phyloP scores from a whole-genome alignment of 441 rosid genomes.

The Brassica hybrid region DNA sequence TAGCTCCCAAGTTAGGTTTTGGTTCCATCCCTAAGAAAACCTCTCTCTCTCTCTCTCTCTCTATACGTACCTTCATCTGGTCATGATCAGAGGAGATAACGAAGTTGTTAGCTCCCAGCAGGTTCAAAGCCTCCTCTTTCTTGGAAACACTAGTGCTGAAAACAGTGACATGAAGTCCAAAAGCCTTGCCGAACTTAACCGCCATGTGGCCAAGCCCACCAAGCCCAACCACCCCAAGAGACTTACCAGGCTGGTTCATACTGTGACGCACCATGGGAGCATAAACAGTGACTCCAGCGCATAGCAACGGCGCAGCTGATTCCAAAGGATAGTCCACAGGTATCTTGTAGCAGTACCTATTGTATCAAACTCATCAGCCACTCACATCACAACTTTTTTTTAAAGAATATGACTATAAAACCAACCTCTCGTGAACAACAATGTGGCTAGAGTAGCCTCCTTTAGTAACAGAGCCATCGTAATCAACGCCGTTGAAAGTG shows the following conservation, averaged over 20 bases:
- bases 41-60: neutral
- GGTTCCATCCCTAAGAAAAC: neutral
- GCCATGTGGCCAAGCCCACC: slow-evolving; percentile 99
- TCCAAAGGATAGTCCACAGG: slow-evolving; percentile 73
- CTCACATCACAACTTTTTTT: neutral
- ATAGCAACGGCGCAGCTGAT: slow-evolving; percentile 83
- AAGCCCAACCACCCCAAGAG: slow-evolving; percentile 83
- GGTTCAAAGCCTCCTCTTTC: slow-evolving; percentile 75
- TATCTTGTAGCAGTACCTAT: slow-evolving; percentile 84
- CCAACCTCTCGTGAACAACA: slow-evolving; percentile 80
- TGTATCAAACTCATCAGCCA: neutral
- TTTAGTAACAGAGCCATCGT: slow-evolving; percentile 78
- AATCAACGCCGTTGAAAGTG: slow-evolving; percentile 75
- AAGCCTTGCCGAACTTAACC: slow-evolving; percentile 93
- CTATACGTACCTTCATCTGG: slow-evolving; percentile 84
- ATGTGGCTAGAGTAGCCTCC: slow-evolving; percentile 88
- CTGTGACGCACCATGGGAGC: slow-evolving; percentile 81
- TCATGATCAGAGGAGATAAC: slow-evolving; percentile 73
- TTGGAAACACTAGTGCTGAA: slow-evolving; percentile 85
- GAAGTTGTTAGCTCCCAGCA: slow-evolving; percentile 73
- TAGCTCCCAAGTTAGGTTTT: neutral
- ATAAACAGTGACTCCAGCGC: slow-evolving; percentile 93
- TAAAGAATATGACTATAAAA: slow-evolving; percentile 6
- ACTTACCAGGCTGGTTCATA: slow-evolving; percentile 88
- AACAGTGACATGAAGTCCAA: slow-evolving; percentile 82